A percentile compares a stretch with the other conserved stretches of the same genome.
These are phyloP conservation scores for Arthrobotrys megalospora DNA, from an alignment of 2,329 filamentous ascomycete genomes.

Conservation along the genomic window DNA sequence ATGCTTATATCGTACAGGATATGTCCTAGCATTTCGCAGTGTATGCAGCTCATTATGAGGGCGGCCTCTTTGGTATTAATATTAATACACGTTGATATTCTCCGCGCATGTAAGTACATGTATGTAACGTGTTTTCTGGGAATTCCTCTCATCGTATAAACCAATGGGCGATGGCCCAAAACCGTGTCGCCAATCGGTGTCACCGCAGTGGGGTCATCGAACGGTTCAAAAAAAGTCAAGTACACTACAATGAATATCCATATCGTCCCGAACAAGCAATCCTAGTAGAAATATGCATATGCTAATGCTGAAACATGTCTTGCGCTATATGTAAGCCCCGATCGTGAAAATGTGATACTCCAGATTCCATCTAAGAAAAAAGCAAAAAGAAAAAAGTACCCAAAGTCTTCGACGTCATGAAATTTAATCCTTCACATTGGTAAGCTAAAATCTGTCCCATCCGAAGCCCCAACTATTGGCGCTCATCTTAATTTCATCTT, in stretches of 20 bases:
- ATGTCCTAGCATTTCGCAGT: neutral
- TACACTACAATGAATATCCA: neutral
- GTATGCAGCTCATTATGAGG: neutral
- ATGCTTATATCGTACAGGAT: constrained; percentile 24
- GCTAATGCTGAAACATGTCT: neutral
- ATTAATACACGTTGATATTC: neutral
- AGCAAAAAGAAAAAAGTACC: constrained; percentile 4
- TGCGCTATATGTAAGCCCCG: neutral
- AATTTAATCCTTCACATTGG: neutral
- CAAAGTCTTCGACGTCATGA: neutral
- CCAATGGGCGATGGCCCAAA: neutral
- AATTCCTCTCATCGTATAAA: neutral
- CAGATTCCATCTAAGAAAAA: neutral
- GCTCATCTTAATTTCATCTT: constrained; percentile 36
- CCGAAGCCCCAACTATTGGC: constrained; percentile 53
- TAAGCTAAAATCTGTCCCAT: constrained; percentile 42
- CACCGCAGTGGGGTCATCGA: too few relatives aligned
- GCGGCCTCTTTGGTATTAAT: neutral
- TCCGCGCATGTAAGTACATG: neutral
- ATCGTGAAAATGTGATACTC: constrained; percentile 17
- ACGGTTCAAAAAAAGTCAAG: neutral
- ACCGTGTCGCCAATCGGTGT: neutral
- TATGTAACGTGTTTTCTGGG: constrained; percentile 12
- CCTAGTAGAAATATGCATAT: neutral
- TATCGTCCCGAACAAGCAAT: neutral